Conservation (phyloP, 768 basidiomycete genomes). For the Suillus fuscotomentosus region DNA sequence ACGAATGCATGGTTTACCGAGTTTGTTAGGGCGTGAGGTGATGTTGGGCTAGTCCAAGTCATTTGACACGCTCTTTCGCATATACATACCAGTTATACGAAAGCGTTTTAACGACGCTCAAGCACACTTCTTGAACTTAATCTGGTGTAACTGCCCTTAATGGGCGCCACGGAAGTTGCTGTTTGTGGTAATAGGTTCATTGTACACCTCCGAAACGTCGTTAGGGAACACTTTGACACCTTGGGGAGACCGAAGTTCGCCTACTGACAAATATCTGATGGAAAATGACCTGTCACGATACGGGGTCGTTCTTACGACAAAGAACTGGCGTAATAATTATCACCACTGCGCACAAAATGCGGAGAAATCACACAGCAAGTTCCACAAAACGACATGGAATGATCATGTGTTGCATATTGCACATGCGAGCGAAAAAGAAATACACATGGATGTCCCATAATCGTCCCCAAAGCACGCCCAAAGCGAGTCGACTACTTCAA, state of each 20-base stretch:
- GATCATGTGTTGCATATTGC: slow-evolving; percentile 20
- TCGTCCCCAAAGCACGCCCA: slow-evolving; percentile 7
- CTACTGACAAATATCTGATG: background rate
- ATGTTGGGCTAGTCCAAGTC: background rate
- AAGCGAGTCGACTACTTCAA: slow-evolving; percentile 65
- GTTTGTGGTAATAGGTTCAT: background rate
- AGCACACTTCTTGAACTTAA: no score
- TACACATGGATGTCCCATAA: slow-evolving; percentile 18
- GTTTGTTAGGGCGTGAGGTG: background rate
- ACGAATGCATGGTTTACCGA: slow-evolving; percentile 11
- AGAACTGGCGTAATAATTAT: background rate
- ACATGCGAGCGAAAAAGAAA: slow-evolving; percentile 19
- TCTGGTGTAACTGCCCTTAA: no score
- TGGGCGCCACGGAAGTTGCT: background rate
- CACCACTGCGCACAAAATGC: background rate
- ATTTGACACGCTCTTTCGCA: slow-evolving; percentile 3
- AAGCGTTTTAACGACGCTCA: no score
- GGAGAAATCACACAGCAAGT: background rate
- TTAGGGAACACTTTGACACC: background rate
- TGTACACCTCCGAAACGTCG: no score
- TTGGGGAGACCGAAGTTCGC: background rate
- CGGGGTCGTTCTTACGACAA: background rate
- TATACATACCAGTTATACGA: background rate
- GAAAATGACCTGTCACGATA: background rate
- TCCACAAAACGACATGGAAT: slow-evolving; percentile 2